phyloP scores from a whole-genome alignment of 331 rosid species.

The Quercus tomentella region DNA sequence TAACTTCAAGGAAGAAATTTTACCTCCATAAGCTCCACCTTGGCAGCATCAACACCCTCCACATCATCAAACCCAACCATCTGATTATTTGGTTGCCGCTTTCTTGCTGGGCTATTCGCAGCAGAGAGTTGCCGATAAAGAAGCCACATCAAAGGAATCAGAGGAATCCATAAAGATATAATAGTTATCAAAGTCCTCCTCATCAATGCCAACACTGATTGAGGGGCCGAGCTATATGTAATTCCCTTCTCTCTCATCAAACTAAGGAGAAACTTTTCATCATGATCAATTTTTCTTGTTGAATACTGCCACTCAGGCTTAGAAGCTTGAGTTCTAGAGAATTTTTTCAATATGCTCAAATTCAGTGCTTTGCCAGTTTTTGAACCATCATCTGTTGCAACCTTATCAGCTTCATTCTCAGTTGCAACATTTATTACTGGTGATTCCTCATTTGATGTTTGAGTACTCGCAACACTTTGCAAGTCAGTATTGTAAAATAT shows the following conservation, averaged over 20 bases:
- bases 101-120: constrained; percentile 82
- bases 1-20: constrained; percentile 4
- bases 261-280: constrained; percentile 74
- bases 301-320: constrained; percentile 71
- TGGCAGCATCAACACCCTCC: constrained; percentile 92
- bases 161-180: constrained; percentile 85
- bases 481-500: constrained; percentile 55
- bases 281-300: constrained; percentile 83
- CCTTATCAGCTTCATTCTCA: constrained; percentile 26
- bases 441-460: constrained; percentile 38
- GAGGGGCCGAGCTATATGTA: constrained; percentile 87
- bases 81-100: constrained; percentile 58
- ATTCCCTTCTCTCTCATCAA: constrained; percentile 87
- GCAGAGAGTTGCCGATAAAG: constrained; percentile 91
- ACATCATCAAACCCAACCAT: constrained; percentile 88
- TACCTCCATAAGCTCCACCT: constrained; percentile 97
- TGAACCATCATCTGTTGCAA: constrained; percentile 30
- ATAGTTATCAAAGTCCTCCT: constrained; percentile 78
- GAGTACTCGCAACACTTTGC: constrained; percentile 15
- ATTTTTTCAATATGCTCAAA: constrained; percentile 29
- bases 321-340: constrained; percentile 41
- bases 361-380: constrained; percentile 28
- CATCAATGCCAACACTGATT: constrained; percentile 62
- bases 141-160: constrained; percentile 96
- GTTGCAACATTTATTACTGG: constrained; percentile 19